A percentile compares a stretch with the other conserved stretches of the same genome.
Evolutionary conservation across 23 red algal species (phyloP).

Genomic region (Gracilaria caudata): DNA sequence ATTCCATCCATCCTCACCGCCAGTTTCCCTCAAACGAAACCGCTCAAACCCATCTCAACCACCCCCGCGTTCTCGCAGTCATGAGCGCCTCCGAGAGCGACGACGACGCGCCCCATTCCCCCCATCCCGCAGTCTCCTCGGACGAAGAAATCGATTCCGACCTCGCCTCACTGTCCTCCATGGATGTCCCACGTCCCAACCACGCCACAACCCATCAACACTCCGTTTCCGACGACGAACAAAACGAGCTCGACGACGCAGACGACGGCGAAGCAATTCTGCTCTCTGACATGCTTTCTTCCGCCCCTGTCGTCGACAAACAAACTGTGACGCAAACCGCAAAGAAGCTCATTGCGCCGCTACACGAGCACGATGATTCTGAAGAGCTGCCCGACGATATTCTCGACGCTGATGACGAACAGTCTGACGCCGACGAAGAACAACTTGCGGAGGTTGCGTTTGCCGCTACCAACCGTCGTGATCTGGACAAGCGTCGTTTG

Average conservation of each 20-base stretch:
- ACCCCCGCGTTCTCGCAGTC: background rate
- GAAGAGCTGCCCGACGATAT: slow-evolving; percentile 17
- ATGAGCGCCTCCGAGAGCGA: slow-evolving; percentile 23
- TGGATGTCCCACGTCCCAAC: background rate
- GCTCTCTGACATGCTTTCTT: slow-evolving; percentile 23
- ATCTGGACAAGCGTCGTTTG: slow-evolving; percentile 13
- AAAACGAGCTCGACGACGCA: background rate
- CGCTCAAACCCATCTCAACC: no score
- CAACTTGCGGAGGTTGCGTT: slow-evolving; percentile 32
- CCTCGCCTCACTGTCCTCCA: slow-evolving; percentile 31
- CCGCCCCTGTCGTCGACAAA: background rate
- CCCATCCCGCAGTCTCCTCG: background rate
- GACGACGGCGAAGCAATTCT: background rate
- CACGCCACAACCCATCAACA: background rate
- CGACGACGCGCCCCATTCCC: background rate
- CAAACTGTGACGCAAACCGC: background rate
- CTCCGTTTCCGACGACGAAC: background rate
- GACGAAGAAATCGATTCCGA: slow-evolving; percentile 61
- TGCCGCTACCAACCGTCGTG: slow-evolving; percentile 33
- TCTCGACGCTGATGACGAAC: slow-evolving; percentile 39
- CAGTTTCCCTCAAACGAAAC: no score
- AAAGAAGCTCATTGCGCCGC: slow-evolving; percentile 1
- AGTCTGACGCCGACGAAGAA: slow-evolving; percentile 13
- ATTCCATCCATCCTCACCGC: no score
- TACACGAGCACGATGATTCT: background rate